Conservation (phyloP, 331 rosid genomes). For the Rhamnella rubrinervis region DNA sequence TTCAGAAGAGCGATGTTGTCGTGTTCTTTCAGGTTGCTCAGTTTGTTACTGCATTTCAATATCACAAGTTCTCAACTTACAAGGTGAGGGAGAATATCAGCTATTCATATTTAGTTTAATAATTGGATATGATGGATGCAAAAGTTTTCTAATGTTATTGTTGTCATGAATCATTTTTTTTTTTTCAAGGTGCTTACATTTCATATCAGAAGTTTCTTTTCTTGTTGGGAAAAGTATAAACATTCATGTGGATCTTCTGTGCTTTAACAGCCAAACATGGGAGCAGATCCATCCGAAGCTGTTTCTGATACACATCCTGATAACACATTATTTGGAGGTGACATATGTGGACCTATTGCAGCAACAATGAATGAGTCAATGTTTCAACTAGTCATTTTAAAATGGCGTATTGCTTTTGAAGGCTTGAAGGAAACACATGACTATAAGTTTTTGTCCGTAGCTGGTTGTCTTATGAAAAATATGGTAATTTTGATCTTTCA, state of each 20-base stretch:
- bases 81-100: constrained; percentile 56
- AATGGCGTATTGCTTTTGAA: constrained; percentile 83
- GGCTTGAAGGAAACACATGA: constrained; percentile 81
- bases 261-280: constrained; percentile 43
- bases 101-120: constrained; percentile 4
- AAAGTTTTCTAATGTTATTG: neutral
- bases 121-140: neutral
- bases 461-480: constrained; percentile 87
- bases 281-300: constrained; percentile 36
- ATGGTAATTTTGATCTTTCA: constrained; percentile 55
- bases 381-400: constrained; percentile 80
- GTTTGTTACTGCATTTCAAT: constrained; percentile 83
- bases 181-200: neutral
- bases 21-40: constrained; percentile 87
- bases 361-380: constrained; percentile 81
- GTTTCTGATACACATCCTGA: constrained; percentile 41
- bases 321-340: constrained; percentile 60
- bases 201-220: constrained; percentile 7
- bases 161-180: neutral
- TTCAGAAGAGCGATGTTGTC: constrained; percentile 67
- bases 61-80: constrained; percentile 57
- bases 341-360: constrained; percentile 89
- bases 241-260: constrained; percentile 26
- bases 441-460: constrained; percentile 76
- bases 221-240: constrained; percentile 8